phyloP scores from a whole-genome alignment of 345 rosid species.

The Cardiospermum halicacabum region DNA sequence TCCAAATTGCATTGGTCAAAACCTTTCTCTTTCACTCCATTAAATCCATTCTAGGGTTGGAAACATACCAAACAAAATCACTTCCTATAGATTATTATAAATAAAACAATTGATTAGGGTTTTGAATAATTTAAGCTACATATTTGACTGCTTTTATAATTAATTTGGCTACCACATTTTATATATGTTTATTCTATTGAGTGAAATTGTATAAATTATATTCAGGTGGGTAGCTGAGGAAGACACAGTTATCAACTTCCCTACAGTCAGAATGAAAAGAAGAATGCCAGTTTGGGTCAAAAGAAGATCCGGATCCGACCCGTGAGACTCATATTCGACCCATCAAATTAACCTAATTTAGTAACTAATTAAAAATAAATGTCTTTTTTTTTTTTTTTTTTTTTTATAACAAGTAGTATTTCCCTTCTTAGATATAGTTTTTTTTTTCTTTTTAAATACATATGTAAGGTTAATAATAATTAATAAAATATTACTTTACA shows the following conservation, averaged over 20 bases:
- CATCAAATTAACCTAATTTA: conserved; percentile 4
- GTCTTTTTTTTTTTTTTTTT: not conserved
- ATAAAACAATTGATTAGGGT: not conserved
- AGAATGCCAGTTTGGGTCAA: conserved; percentile 86
- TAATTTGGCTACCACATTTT: not conserved
- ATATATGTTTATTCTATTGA: not conserved
- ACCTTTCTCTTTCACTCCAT: not conserved
- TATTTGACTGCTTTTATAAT: not conserved
- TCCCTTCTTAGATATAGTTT: not conserved
- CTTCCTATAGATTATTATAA: not conserved
- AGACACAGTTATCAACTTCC: conserved; percentile 78
- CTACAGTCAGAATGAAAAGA: conserved; percentile 86
- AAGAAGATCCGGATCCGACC: conserved; percentile 33
- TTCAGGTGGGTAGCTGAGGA: conserved; percentile 89
- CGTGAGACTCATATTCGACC: not conserved
- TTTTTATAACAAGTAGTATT: not conserved
- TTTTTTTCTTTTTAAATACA: not conserved
- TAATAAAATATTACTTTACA: not conserved
- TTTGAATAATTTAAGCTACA: not conserved
- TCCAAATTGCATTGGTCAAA: not conserved
- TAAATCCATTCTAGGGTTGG: too few relatives aligned
- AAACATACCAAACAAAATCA: not conserved
- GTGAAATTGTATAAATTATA: not conserved
- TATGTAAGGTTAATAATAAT: not conserved
- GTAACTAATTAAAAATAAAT: too few relatives aligned